Conservation (phyloP, 306 rosid species). For the Clitoria ternatea region DNA sequence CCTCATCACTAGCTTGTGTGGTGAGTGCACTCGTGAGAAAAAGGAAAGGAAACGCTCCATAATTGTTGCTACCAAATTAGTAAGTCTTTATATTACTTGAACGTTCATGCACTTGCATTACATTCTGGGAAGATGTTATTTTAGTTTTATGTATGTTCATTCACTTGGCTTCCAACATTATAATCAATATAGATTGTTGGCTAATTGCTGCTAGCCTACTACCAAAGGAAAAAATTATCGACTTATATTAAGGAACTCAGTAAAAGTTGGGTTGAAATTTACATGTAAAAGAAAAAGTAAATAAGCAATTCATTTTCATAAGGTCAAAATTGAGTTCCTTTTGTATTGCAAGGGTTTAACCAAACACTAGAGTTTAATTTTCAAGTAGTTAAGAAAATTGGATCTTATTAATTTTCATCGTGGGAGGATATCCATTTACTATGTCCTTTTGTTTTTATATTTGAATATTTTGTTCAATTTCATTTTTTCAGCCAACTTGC, state of each 20-base stretch:
- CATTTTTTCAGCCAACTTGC: no score
- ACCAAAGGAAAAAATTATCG: background rate
- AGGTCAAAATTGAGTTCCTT: no score
- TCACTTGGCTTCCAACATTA: background rate
- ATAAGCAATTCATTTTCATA: no score
- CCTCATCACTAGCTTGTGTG: no score
- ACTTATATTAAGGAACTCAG: background rate
- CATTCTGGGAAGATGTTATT: background rate
- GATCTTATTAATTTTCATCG: no score
- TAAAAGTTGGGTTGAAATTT: background rate
- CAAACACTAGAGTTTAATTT: no score
- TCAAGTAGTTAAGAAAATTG: no score
- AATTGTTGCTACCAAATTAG: constrained; percentile 40
- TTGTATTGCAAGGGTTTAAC: no score
- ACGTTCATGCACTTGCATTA: constrained; percentile 1
- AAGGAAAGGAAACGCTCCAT: constrained; percentile 42
- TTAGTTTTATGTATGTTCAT: background rate
- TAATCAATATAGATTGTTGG: background rate
- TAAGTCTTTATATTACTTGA: constrained; percentile 14
- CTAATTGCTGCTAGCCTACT: background rate
- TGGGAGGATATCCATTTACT: no score
- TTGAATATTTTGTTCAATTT: no score
- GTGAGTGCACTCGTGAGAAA: constrained; percentile 49
- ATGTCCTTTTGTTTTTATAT: no score
- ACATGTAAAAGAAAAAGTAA: background rate